Conservation (phyloP, 768 basidiomycete genomes). For the Suillus weaverae region DNA sequence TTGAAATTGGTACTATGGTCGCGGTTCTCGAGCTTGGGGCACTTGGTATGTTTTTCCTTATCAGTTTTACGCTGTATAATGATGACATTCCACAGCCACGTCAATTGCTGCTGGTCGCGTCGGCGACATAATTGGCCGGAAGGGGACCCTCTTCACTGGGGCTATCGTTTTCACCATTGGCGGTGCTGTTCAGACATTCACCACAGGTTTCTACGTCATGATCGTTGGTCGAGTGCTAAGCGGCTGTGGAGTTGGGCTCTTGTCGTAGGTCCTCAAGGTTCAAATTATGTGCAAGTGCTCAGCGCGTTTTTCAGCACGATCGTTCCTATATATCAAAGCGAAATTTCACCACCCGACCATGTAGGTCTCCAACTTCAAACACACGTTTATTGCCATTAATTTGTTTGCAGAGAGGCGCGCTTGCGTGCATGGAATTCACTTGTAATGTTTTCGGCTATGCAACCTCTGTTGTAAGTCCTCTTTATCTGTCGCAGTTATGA, state of each 20-base stretch:
- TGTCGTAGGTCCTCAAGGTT: conserved; percentile 58
- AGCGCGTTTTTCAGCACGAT: conserved; percentile 61
- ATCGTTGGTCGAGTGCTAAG: conserved; percentile 78
- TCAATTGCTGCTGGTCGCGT: conserved; percentile 87
- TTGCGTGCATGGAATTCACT: conserved; percentile 96
- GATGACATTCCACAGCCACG: conserved; percentile 54
- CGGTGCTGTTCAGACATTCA: conserved; percentile 83
- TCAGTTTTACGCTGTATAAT: not conserved
- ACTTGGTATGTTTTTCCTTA: conserved; percentile 56
- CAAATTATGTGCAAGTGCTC: conserved; percentile 5
- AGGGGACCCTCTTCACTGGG: conserved; percentile 80
- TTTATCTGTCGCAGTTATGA: not conserved
- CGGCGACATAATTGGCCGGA: conserved; percentile 84
- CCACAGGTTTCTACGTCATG: conserved; percentile 78
- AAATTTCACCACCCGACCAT: conserved; percentile 91
- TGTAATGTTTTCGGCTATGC: conserved; percentile 92
- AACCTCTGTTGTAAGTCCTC: conserved; percentile 71
- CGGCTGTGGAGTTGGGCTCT: conserved; percentile 87
- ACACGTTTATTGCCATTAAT: conserved; percentile 5
- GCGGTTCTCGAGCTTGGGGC: conserved; percentile 94
- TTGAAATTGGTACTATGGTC: conserved; percentile 90
- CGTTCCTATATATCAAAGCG: conserved; percentile 92
- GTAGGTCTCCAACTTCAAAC: conserved; percentile 43
- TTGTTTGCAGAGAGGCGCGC: conserved; percentile 67
- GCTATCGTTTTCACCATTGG: conserved; percentile 85